Percentiles rank a stretch among this genome's conserved stretches.
These are phyloP conservation scores for Lichina pygmaea DNA, from an alignment of 495 filamentous ascomycete genomes.

Conservation along the genomic window DNA sequence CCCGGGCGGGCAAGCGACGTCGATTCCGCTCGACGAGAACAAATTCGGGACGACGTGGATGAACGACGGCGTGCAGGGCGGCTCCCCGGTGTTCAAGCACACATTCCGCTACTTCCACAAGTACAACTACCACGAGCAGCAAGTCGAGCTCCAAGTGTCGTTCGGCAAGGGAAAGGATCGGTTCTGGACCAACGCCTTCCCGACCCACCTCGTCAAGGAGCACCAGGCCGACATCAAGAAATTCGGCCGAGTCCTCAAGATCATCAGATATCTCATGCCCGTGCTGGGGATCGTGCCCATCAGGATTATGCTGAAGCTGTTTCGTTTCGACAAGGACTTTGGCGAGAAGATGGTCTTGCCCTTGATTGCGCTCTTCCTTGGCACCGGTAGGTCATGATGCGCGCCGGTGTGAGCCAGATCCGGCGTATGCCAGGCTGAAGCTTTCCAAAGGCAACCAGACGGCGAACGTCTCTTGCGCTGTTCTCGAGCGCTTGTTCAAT, in stretches of 20 bases:
- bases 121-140: constrained; percentile 38
- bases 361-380: constrained; percentile 54
- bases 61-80: constrained; percentile 70
- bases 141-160: constrained; percentile 51
- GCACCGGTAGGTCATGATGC: constrained; percentile 22
- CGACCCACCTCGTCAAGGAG: constrained; percentile 33
- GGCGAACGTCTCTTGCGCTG: constrained; percentile 43
- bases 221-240: constrained; percentile 38
- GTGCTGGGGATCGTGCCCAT: constrained; percentile 51
- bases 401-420: no score
- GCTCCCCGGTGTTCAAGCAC: constrained; percentile 54
- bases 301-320: constrained; percentile 36
- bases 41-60: constrained; percentile 47
- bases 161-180: constrained; percentile 46
- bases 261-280: constrained; percentile 42
- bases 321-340: constrained; percentile 50
- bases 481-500: constrained; percentile 51
- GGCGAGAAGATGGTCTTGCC: constrained; percentile 44
- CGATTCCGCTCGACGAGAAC: constrained; percentile 39
- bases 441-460: constrained; percentile 30
- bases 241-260: constrained; percentile 33
- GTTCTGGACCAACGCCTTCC: constrained; percentile 69
- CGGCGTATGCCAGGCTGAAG: no score
- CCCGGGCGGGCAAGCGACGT: constrained; percentile 61
- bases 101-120: constrained; percentile 51